Conservation (phyloP, 257 asterid species). For the Solanum rostratum region DNA sequence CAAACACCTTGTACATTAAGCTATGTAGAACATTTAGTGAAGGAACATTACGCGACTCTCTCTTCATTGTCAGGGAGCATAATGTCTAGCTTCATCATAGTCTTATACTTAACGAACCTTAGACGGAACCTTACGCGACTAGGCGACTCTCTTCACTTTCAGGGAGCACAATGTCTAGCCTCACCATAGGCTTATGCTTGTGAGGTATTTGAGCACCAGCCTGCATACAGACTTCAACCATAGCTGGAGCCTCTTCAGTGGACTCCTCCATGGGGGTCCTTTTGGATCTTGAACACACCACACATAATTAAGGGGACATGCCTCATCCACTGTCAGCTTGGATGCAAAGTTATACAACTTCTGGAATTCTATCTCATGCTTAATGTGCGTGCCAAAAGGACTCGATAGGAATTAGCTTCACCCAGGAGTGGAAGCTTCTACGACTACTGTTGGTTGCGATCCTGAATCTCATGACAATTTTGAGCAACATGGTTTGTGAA, state of each 20-base stretch:
- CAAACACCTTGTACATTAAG: not conserved
- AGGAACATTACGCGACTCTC: no score
- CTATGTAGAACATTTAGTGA: not conserved
- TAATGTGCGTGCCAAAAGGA: slow-evolving; percentile 67
- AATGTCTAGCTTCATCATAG: no score
- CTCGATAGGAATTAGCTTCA: slow-evolving; percentile 67
- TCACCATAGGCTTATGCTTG: slow-evolving; percentile 49
- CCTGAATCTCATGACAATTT: slow-evolving; percentile 58
- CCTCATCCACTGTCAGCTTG: slow-evolving; percentile 87
- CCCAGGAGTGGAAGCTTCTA: slow-evolving; percentile 67
- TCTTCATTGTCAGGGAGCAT: no score
- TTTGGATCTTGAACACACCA: slow-evolving; percentile 60
- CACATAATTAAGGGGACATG: slow-evolving; percentile 67
- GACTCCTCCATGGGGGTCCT: slow-evolving; percentile 45
- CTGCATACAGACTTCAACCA: slow-evolving; percentile 70
- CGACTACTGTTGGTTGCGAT: slow-evolving; percentile 50
- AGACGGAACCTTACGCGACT: no score
- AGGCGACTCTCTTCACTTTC: slow-evolving; percentile 3
- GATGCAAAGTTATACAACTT: slow-evolving; percentile 80
- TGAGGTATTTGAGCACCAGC: slow-evolving; percentile 64
- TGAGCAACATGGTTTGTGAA: slow-evolving; percentile 57
- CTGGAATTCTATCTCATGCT: slow-evolving; percentile 83
- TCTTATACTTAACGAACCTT: no score
- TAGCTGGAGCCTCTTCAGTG: no score
- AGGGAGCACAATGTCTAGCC: no score